Evolutionary conservation across 1,284 basidiomycete species (phyloP), one percentile per base, ranked within the genome.

Genomic region (Ceratobasidium sp.): DNA sequence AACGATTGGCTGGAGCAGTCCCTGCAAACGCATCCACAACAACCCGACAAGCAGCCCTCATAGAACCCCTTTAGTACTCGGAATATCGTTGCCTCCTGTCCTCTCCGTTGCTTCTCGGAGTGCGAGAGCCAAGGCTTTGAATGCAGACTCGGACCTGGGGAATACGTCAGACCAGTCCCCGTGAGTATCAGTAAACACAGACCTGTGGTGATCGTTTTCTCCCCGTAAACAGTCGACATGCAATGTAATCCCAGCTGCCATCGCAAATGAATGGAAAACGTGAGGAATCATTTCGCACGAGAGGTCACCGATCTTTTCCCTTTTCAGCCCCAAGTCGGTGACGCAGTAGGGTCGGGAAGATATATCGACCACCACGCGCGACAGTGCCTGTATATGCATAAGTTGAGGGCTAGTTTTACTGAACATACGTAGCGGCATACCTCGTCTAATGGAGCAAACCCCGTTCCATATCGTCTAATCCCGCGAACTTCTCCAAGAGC

Each of bases 281-380:
- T 97, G 96, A 40, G 96, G 95, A 80, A 99, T 93, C 97, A 99
- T 99, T 87, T 99, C 98, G 23, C 95, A 95, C 0, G 95, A 96
- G 77, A 97, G 89, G 82, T 99, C 98, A 70, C 98, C 98, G 76
- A 99, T 94, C 87, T 98, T 99, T 86, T 99, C 98, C 77, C 98
- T 90, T 84, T 93, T 95, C 79, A 98, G 89, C 28, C 94, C 93
- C 15, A 99, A 90, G 82, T 98, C 93, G 51, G 95, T 94, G 73
- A 96, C 92, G 85, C 98, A 99, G 88, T 94, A 99, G 2, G 97
- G 97, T 63, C 98, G 91, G 68, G 96, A 96, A 83, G 97, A 99
- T 81, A 99, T 98, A 86, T 99, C 98, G 80, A 99, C 95, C 46
- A 99, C 98, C 12, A 95, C 97, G 81, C 98, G 90, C 2, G 96